Base-by-base conservation (phyloP, 2,329 filamentous ascomycete genomes). In the Stagonosporopsis vannaccii region DNA sequence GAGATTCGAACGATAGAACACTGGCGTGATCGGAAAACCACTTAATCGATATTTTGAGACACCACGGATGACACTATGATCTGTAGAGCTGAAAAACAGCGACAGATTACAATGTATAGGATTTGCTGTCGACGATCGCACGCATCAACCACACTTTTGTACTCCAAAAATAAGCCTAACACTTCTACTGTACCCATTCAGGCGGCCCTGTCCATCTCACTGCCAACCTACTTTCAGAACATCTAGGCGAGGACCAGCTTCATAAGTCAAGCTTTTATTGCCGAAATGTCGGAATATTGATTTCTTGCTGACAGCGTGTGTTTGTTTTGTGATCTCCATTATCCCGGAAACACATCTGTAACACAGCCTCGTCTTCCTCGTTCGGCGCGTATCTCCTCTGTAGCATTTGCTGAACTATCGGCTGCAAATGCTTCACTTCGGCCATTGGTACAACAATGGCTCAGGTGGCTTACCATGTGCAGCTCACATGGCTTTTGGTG, bases 401-500 rank as follows among this genome's bases (percentile, higher is more conserved):
- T 61, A 20, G 45, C 49, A 69, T 50, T 57, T 56, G 58, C 50
- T 50, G 25, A 32, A 44, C 26, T n/a, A 22, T 36, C 19, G 25
- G 57, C 45, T 12, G 11, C 30, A n/a, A 15, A 23, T 43, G 47
- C 43, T 46, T 43, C 53, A 48, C 47, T 47, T n/a, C 23, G 41
- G 35, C 28, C 41, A 33, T 48, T 30, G 59, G 68, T 68, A 62
- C 62, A 17, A 63, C 62, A 25, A 50, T 62, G 56, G 59, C 58
- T 56, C 39, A 35, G 36, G 53, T 54, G 59, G 66, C 59, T 61
- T 60, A 65, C 65, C 66, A 69, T 62, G 64, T 63, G 65, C 55
- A 57, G 39, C 48, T 63, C 63, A 66, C 69, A 71, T 73, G 71
- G 69, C 60, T 63, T 62, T 45, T 48, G 62, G 61, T 75, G 71